These are phyloP conservation scores for Cryptococcus maquisensis DNA, from an alignment of 1,284 basidiomycete species.

Conservation along the genomic window DNA sequence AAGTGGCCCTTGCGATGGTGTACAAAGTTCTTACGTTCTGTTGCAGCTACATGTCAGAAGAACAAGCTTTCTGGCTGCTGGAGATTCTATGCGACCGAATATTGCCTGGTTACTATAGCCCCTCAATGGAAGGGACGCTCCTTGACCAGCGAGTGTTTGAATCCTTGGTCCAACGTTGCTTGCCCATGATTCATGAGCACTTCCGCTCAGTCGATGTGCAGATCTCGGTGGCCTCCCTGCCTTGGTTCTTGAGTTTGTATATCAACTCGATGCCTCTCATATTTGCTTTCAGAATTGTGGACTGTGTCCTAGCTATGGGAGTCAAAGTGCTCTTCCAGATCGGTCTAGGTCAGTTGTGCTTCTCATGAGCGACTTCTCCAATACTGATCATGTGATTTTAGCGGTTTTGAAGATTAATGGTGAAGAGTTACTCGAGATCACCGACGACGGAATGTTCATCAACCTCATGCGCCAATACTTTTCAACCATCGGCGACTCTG, in stretches of 20 bases:
- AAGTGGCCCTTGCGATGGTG: slow-evolving; percentile 1
- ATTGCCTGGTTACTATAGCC: slow-evolving; percentile 94
- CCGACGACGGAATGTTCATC: slow-evolving; percentile 96
- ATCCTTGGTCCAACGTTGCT: slow-evolving; percentile 82
- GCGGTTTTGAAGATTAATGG: slow-evolving; percentile 99
- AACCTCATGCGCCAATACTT: slow-evolving; percentile 95
- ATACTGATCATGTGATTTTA: neutral
- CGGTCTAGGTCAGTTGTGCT: slow-evolving; percentile 36
- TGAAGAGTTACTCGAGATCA: slow-evolving; percentile 85
- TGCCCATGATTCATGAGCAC: slow-evolving; percentile 91
- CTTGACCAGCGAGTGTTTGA: slow-evolving; percentile 98
- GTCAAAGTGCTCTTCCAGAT: slow-evolving; percentile 95
- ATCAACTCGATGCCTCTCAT: slow-evolving; percentile 99
- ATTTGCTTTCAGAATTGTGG: slow-evolving; percentile 96
- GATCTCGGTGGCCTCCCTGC: slow-evolving; percentile 90
- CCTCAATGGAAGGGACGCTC: slow-evolving; percentile 97
- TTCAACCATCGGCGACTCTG: slow-evolving; percentile 85
- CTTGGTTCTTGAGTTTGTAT: slow-evolving; percentile 94
- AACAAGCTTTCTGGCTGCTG: slow-evolving; percentile 96
- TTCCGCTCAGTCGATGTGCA: slow-evolving; percentile 91
- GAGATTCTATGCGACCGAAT: slow-evolving; percentile 93
- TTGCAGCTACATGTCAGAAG: slow-evolving; percentile 92
- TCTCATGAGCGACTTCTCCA: neutral
- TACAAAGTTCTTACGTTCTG: slow-evolving; percentile 15
- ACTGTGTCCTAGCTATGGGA: slow-evolving; percentile 99